Base-by-base conservation (phyloP, 768 basidiomycete genomes). In the Termitomyces sp. region DNA sequence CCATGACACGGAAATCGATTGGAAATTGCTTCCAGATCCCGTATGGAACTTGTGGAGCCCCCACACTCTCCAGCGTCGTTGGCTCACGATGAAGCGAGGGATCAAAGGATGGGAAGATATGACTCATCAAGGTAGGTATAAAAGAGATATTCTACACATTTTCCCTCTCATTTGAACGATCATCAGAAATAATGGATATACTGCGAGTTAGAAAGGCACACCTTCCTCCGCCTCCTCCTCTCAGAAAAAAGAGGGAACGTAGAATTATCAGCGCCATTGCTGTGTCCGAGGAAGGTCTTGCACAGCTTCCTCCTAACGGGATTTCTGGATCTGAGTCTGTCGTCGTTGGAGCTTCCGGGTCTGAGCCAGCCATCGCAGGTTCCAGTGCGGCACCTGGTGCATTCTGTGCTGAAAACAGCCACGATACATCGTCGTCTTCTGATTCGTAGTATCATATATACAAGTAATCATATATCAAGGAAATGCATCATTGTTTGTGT, bases 41-140 rank as follows among this genome's bases (percentile, higher is more conserved):
- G 76, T 85, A 55, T 92, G 90, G 90, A 90, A 92, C 62, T 65
- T 90, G 9, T 92, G 88, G 88, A 92, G 90, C 66, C 82, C 88
- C 0, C 90, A 93, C 63, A 75, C 79, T 14, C 72, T 93, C 35
- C 90, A 91, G 60, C 79, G 88, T 38, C 84, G 88, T 47, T 93
- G 90, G 90, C 65, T 84, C 45, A 86, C 86, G 1, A 82, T 92
- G 83, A 92, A 92, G 64, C 76, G 79, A 54, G 72, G 86, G 51
- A 78, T 92, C 56, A 88, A 87, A 65, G 88, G 87, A 19, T 78
- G 81, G 60, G 88, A 90, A 66, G 80, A 88, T 45, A 91, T 92
- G 89, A 78, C 86, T 2, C 87, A 89, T 65, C 78, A 82, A 71
- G 90, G 90, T 87, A 51, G 22, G 75, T 51, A 22, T 2, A 21